Percentiles rank a stretch among this genome's conserved stretches.
Conservation (phyloP, 768 basidiomycete genomes). For the Pulveroboletus sp. region DNA sequence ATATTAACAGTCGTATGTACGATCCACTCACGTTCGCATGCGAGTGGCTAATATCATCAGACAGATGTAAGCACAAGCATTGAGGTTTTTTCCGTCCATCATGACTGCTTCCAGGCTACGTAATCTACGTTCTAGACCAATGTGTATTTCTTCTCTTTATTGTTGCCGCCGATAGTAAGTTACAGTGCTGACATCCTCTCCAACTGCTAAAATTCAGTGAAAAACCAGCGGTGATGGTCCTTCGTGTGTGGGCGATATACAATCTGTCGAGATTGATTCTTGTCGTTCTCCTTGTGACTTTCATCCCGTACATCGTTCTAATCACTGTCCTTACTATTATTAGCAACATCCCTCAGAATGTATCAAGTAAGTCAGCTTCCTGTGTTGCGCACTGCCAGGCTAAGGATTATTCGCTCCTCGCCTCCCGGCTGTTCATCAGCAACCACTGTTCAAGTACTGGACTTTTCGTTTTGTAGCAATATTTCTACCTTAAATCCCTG, state of each 20-base stretch:
- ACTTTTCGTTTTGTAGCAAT: background rate
- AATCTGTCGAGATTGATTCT: conserved; percentile 1
- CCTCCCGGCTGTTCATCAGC: background rate
- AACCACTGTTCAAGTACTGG: background rate
- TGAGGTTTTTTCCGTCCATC: background rate
- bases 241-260: conserved; percentile 11
- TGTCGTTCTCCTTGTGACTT: background rate
- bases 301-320: background rate
- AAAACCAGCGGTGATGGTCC: conserved; percentile 6
- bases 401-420: background rate
- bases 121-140: background rate
- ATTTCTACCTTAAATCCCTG: background rate
- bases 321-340: background rate
- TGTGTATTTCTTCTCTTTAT: conserved; percentile 3
- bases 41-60: background rate
- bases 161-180: conserved; percentile 4
- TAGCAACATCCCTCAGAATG: background rate
- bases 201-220: background rate
- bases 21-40: background rate
- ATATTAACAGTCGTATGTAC: background rate
- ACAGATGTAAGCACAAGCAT: conserved; percentile 2
- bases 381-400: too few species aligned
- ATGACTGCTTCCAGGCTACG: background rate
- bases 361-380: background rate
- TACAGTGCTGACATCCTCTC: background rate